phyloP scores from a whole-genome alignment of 2,329 filamentous ascomycete species.

The Calonectria honghensis region DNA sequence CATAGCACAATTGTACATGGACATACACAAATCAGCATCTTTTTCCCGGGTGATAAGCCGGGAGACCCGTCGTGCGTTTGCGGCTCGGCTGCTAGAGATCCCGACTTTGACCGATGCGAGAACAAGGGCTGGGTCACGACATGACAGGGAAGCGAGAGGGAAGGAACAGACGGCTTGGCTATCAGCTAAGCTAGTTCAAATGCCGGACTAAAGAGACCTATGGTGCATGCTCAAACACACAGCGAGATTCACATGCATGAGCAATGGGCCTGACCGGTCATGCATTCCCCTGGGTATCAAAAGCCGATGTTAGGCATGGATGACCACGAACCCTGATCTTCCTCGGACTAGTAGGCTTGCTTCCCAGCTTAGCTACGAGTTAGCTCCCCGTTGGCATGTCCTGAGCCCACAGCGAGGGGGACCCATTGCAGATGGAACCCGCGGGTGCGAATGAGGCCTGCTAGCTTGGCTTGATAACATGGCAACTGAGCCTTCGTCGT shows the following conservation, averaged over 20 bases:
- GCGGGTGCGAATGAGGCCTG: constrained; percentile 11
- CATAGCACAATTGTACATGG: constrained; percentile 24
- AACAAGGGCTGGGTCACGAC: constrained; percentile 15
- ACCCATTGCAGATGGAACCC: constrained; percentile 20
- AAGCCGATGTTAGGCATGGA: constrained; percentile 36
- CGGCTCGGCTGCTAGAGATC: constrained; percentile 29
- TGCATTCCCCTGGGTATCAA: constrained; percentile 42
- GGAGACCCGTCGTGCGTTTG: constrained; percentile 21
- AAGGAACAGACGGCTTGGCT: constrained; percentile 30
- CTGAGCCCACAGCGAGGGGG: background rate
- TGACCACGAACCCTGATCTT: constrained; percentile 35
- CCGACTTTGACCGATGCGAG: constrained; percentile 31
- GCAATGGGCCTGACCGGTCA: constrained; percentile 19
- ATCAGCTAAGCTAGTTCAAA: constrained; percentile 20
- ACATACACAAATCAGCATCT: background rate
- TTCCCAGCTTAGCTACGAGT: constrained; percentile 25
- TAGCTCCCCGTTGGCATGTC: constrained; percentile 23
- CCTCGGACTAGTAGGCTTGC: constrained; percentile 25
- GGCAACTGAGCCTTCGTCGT: background rate
- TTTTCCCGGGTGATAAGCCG: constrained; percentile 23
- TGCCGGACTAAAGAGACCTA: background rate
- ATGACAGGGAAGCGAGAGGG: background rate
- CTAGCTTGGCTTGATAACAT: constrained; percentile 28
- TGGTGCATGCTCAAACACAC: constrained; percentile 15
- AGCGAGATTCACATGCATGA: constrained; percentile 36